phyloP scores from a whole-genome alignment of 306 rosid genomes.

The Cicer judaicum region DNA sequence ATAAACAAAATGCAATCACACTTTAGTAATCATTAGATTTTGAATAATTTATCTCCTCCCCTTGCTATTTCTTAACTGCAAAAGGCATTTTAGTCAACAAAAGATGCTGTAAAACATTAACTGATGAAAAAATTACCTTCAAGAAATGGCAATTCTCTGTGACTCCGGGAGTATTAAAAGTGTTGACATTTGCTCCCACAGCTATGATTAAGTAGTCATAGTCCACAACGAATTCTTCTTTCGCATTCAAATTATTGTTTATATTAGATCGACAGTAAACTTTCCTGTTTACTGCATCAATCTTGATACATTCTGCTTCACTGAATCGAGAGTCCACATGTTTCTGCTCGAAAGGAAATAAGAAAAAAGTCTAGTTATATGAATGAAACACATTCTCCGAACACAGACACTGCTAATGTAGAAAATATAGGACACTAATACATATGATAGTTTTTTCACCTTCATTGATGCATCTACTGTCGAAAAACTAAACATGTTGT shows the following conservation, averaged over 20 bases:
- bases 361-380: constrained; percentile 34
- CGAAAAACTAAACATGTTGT: too few relatives aligned
- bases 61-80: background rate
- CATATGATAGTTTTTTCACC: too few relatives aligned
- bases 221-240: constrained; percentile 77
- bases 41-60: background rate
- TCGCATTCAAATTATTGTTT: constrained; percentile 57
- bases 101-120: background rate
- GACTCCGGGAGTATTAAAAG: constrained; percentile 98
- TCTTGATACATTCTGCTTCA: constrained; percentile 91
- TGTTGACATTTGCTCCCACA: constrained; percentile 93
- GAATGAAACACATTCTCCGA: too few relatives aligned
- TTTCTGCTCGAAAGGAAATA: constrained; percentile 62
- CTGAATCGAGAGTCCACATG: constrained; percentile 56
- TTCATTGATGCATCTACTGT: too few relatives aligned
- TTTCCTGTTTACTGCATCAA: constrained; percentile 85
- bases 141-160: constrained; percentile 92
- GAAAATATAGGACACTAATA: too few relatives aligned
- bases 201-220: constrained; percentile 84
- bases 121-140: constrained; percentile 63
- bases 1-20: constrained; percentile 25
- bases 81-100: background rate
- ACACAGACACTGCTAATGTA: too few relatives aligned
- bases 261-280: constrained; percentile 72
- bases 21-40: constrained; percentile 29